Base-by-base conservation (phyloP, 108 stramenopile species). In the Skeletonema marinoi region DNA sequence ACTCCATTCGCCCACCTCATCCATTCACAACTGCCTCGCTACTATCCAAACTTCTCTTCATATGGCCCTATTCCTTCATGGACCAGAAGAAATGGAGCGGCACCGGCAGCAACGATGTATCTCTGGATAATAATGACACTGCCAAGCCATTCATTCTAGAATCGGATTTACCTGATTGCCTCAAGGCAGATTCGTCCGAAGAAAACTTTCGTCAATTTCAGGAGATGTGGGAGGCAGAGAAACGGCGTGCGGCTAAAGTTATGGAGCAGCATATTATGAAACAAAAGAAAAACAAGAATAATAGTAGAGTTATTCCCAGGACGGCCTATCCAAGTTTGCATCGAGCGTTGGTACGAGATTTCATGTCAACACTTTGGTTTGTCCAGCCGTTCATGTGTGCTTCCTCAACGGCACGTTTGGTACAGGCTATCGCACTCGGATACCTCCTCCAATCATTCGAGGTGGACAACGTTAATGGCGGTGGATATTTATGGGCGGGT, bases 381-480 rank as follows among this genome's bases (percentile, higher is more conserved):
- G 83, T 90, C 4, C 92, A 92, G 61, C 88, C 88, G 1, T 32
- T 89, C 14, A 75, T 90, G 82, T 58, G 51, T 19, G 41, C 68
- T 30, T 54, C 85, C 2, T 61, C 78, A 1, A 54, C 75, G 0
- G 87, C 92, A 19, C 82, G 69, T 19, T 54, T 95, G 48, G 87
- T 81, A 1, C 92, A 92, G 72, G 78, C 92, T 5, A 48, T 95
- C 3, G 88, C 88, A 2, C 60, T 95, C 56, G 94, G 94, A 42
- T 70, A 71, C 16, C 69, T 94, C 54, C 86, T 94, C 29, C 88
- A 89, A 62, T 79, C 81, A n/a, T 92, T 94, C 71, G 88, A 86
- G 60, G 68, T 73, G 73, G 65, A 30, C 61, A 11, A 13, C 25
- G 5, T 1, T 50, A 2, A 19, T 19, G 17, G 5, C 5, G 11